Conservation (phyloP, 768 basidiomycete genomes). For the Lentinus tigrinus region DNA sequence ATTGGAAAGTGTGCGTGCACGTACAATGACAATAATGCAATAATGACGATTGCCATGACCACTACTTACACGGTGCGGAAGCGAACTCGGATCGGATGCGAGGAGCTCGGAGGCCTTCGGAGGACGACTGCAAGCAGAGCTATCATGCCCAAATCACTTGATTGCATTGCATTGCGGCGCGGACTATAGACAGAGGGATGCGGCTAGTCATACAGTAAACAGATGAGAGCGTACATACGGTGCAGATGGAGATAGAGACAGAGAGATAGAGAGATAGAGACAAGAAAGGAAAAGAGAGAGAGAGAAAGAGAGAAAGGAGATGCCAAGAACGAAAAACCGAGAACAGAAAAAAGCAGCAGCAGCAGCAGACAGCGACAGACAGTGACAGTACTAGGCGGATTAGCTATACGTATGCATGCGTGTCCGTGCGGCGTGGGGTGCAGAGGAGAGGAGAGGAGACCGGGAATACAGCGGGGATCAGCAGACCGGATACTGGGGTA, state of each 20-base stretch:
- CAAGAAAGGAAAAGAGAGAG: neutral
- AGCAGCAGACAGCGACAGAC: conserved; percentile 3
- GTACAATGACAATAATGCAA: too few relatives aligned
- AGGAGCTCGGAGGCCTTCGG: too few relatives aligned
- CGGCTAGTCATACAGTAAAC: conserved; percentile 1
- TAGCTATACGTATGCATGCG: conserved; percentile 11
- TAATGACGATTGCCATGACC: too few relatives aligned
- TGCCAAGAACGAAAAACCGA: neutral
- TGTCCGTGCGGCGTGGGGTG: conserved; percentile 1
- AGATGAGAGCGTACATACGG: neutral
- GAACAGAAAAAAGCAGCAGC: neutral
- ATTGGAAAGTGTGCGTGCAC: too few relatives aligned
- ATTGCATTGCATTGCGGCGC: too few relatives aligned
- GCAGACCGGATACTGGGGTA: too few relatives aligned
- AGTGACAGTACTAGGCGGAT: conserved; percentile 8
- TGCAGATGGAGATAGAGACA: too few relatives aligned
- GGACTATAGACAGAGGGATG: neutral
- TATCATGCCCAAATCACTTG: too few relatives aligned
- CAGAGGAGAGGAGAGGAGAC: neutral
- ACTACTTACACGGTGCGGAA: too few relatives aligned
- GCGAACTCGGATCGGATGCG: too few relatives aligned
- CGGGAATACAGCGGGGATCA: neutral
- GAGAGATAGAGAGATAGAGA: neutral
- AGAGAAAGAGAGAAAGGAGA: too few relatives aligned
- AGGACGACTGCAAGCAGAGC: too few relatives aligned